Evolutionary conservation across 1,284 basidiomycete species (phyloP).

Genomic region (Moesziomyces antarcticus): DNA sequence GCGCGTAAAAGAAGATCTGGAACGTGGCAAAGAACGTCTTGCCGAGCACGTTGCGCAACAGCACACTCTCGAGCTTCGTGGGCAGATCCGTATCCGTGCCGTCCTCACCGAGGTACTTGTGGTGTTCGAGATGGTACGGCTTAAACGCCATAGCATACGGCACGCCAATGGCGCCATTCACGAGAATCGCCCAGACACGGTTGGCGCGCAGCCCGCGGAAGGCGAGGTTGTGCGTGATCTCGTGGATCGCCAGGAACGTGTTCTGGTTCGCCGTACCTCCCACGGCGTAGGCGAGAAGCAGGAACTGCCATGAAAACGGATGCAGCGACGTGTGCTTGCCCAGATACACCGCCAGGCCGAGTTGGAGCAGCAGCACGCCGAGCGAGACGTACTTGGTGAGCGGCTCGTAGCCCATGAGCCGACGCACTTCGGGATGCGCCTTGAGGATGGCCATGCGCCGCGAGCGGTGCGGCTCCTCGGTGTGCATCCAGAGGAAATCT

Average conservation of each 20-base stretch:
- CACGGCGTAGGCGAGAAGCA: conserved; percentile 83
- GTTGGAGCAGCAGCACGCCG: conserved; percentile 81
- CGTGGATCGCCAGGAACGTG: conserved; percentile 95
- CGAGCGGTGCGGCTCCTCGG: conserved; percentile 93
- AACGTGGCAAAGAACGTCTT: conserved; percentile 99
- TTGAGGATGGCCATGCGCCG: conserved; percentile 90
- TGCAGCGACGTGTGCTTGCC: conserved; percentile 65
- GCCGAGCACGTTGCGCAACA: conserved; percentile 92
- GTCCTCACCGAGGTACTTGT: conserved; percentile 94
- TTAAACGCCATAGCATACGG: conserved; percentile 98
- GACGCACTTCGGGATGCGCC: conserved; percentile 90
- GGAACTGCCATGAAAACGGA: conserved; percentile 78
- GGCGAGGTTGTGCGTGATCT: conserved; percentile 97
- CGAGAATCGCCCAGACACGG: conserved; percentile 86
- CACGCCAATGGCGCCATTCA: conserved; percentile 91
- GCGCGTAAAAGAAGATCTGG: conserved; percentile 97
- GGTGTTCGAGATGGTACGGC: conserved; percentile 85
- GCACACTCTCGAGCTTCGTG: conserved; percentile 82
- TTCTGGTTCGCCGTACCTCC: conserved; percentile 98
- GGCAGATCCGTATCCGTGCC: conserved; percentile 95
- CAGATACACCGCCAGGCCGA: conserved; percentile 73
- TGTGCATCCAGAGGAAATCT: conserved; percentile 85
- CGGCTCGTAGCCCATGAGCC: conserved; percentile 93
- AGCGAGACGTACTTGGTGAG: conserved; percentile 88
- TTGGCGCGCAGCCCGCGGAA: conserved; percentile 86